Percentiles rank a stretch among this genome's conserved stretches.
Evolutionary conservation across 495 filamentous ascomycete species (phyloP).

Genomic region (Thermochaetoides thermophila): DNA sequence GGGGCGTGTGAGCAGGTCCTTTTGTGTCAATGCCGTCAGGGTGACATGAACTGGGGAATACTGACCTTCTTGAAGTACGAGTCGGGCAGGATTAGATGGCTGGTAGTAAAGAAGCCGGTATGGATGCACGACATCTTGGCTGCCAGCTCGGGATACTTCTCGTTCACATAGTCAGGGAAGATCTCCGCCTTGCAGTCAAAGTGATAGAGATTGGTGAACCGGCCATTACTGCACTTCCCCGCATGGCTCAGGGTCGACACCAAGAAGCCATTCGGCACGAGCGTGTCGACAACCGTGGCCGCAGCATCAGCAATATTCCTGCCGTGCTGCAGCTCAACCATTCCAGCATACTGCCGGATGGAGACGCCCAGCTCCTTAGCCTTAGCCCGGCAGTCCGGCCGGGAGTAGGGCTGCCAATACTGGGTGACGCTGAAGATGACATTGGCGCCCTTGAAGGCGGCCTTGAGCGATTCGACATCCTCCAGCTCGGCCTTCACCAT

Average conservation of each 20-base stretch:
- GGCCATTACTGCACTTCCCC: conserved; percentile 22
- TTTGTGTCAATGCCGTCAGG: too few species aligned
- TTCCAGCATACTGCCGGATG: conserved; percentile 29
- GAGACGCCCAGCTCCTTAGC: conserved; percentile 12
- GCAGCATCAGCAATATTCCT: conserved; percentile 40
- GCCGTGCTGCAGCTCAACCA: conserved; percentile 35
- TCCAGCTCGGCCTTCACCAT: conserved; percentile 30
- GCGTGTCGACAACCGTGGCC: conserved; percentile 25
- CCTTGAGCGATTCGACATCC: conserved; percentile 21
- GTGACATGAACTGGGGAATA: neutral
- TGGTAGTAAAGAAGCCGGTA: conserved; percentile 30
- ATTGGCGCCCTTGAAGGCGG: conserved; percentile 30
- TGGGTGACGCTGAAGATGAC: conserved; percentile 37
- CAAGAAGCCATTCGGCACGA: conserved; percentile 32
- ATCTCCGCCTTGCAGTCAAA: conserved; percentile 30
- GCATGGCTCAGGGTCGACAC: conserved; percentile 28
- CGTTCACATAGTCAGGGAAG: conserved; percentile 25
- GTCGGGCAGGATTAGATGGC: conserved; percentile 22
- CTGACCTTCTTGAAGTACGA: conserved; percentile 25
- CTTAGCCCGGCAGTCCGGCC: conserved; percentile 14
- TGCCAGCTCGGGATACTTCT: conserved; percentile 25
- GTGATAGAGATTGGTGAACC: conserved; percentile 26
- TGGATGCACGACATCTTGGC: conserved; percentile 33
- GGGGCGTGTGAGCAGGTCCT: neutral
- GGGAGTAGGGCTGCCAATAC: conserved; percentile 33